These are phyloP conservation scores for Rhynchosporium secalis DNA, from an alignment of 2,329 filamentous ascomycete genomes.

Conservation along the genomic window DNA sequence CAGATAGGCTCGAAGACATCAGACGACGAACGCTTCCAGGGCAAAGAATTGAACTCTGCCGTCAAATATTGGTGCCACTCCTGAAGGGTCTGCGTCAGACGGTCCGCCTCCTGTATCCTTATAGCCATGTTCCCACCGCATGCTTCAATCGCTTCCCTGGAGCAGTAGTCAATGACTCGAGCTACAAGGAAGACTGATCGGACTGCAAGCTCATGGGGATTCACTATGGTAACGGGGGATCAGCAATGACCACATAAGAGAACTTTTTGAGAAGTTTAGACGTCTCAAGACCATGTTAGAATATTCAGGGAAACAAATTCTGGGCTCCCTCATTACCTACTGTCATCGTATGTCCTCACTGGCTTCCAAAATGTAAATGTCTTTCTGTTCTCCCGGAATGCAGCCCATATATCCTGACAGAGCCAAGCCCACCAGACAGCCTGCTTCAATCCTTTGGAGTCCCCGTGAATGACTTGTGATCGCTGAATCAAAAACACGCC, in stretches of 20 bases:
- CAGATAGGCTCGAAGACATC: conserved; percentile 50
- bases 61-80: conserved; percentile 46
- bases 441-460: conserved; percentile 55
- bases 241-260: too few relatives aligned
- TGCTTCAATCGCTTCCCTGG: conserved; percentile 49
- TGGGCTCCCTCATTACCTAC: too few relatives aligned
- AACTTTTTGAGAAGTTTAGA: too few relatives aligned
- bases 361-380: conserved; percentile 61
- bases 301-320: too few relatives aligned
- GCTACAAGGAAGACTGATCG: conserved; percentile 56
- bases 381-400: conserved; percentile 57
- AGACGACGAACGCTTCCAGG: conserved; percentile 33
- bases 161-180: conserved; percentile 58
- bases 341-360: conserved; percentile 47
- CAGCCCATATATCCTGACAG: conserved; percentile 65
- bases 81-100: conserved; percentile 49
- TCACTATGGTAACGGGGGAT: conserved; percentile 36
- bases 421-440: conserved; percentile 68
- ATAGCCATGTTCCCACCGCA: conserved; percentile 40
- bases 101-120: conserved; percentile 48
- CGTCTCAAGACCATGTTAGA: too few relatives aligned
- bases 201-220: conserved; percentile 54
- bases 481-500: conserved; percentile 67
- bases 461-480: conserved; percentile 61
- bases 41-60: conserved; percentile 44